These are phyloP conservation scores for Glycyrrhiza uralensis DNA, from an alignment of 306 rosid species.

Conservation along the genomic window DNA sequence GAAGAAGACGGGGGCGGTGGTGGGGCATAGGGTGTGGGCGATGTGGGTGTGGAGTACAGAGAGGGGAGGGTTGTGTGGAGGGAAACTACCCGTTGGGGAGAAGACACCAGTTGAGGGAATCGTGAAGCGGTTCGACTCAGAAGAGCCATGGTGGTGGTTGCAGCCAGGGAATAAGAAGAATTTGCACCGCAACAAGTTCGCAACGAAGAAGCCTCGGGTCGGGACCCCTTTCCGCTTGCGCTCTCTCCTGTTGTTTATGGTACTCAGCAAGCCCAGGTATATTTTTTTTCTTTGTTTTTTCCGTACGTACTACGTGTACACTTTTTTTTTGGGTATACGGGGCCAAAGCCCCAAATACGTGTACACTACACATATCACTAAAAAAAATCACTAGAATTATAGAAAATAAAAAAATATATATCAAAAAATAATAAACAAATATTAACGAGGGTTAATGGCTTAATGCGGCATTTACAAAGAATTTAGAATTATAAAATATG, in stretches of 20 bases:
- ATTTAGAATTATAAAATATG: too few relatives aligned
- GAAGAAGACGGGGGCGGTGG: slow-evolving; percentile 60
- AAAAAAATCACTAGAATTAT: too few relatives aligned
- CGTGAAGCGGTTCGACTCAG: slow-evolving; percentile 54
- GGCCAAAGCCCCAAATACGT: too few relatives aligned
- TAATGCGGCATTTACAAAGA: too few relatives aligned
- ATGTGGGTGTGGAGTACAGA: slow-evolving; percentile 32
- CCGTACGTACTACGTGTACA: too few relatives aligned
- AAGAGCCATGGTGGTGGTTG: slow-evolving; percentile 51
- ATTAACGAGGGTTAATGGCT: too few relatives aligned
- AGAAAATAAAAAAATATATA: too few relatives aligned
- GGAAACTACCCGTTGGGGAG: slow-evolving; percentile 48
- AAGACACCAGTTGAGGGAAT: slow-evolving; percentile 43
- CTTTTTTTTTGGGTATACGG: too few relatives aligned
- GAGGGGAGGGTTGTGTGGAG: slow-evolving; percentile 69
- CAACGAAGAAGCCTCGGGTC: not conserved
- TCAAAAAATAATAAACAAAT: too few relatives aligned
- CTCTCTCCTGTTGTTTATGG: not conserved
- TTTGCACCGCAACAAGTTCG: not conserved
- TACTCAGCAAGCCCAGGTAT: not conserved
- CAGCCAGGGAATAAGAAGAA: not conserved
- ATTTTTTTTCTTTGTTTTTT: too few relatives aligned
- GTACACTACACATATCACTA: too few relatives aligned
- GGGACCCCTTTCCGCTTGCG: not conserved
- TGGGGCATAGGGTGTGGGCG: slow-evolving; percentile 49